A percentile compares a stretch with the other conserved stretches of the same genome.
These are phyloP conservation scores for Lipomyces orientalis DNA, from an alignment of 805 yeast genomes.

Conservation along the genomic window DNA sequence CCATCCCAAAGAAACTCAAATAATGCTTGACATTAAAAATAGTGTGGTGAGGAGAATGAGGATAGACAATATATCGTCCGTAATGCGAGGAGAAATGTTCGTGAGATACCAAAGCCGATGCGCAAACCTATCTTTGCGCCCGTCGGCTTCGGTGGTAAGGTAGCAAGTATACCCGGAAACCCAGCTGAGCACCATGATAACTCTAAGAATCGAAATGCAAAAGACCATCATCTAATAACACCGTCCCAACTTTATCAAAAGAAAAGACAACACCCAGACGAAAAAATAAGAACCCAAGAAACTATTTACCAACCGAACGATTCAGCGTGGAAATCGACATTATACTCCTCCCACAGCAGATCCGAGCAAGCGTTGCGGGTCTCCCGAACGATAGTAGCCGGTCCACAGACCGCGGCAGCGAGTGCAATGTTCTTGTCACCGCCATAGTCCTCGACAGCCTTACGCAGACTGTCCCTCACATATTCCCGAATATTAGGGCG, in stretches of 20 bases:
- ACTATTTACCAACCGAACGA: slow-evolving; percentile 43
- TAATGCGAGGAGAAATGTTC: not conserved
- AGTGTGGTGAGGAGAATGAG: not conserved
- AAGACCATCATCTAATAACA: slow-evolving; percentile 14
- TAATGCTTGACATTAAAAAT: not conserved
- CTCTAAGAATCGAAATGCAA: not conserved
- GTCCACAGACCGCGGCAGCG: slow-evolving; percentile 45
- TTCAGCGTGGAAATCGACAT: slow-evolving; percentile 42
- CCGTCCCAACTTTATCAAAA: slow-evolving; percentile 14
- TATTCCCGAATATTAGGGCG: slow-evolving; percentile 41
- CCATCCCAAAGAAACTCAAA: not conserved
- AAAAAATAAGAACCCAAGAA: slow-evolving; percentile 7
- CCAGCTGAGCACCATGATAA: not conserved
- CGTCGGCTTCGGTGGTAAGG: not conserved
- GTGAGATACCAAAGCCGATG: not conserved
- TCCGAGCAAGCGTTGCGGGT: slow-evolving; percentile 41
- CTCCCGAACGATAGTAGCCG: slow-evolving; percentile 40
- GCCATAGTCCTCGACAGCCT: slow-evolving; percentile 27
- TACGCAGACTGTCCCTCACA: slow-evolving; percentile 31
- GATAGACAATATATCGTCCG: not conserved
- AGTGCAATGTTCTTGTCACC: slow-evolving; percentile 31
- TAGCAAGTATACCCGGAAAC: not conserved
- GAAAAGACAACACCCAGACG: slow-evolving; percentile 7
- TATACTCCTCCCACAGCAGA: slow-evolving; percentile 38
- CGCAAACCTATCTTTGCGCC: not conserved